A percentile compares a stretch with the other conserved stretches of the same genome.
These are phyloP conservation scores for Malus hybrid DNA, from an alignment of 331 rosid species.

Conservation along the genomic window DNA sequence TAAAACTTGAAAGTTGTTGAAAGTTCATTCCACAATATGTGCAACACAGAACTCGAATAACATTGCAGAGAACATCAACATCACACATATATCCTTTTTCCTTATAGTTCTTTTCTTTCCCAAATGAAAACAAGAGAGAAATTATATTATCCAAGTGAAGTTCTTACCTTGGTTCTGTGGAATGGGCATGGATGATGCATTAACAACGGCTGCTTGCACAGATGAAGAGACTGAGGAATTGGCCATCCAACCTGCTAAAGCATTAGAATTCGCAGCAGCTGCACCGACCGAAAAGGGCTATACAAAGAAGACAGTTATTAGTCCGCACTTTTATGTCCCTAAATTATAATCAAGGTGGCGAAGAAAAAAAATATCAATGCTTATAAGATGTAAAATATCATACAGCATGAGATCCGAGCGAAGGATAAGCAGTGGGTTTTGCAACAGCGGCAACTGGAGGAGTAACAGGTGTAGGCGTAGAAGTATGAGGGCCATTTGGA, in stretches of 20 bases:
- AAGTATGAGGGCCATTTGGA: conserved; percentile 64
- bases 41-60: not conserved
- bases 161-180: conserved; percentile 83
- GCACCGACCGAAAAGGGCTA: conserved; percentile 75
- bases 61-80: not conserved
- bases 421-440: conserved; percentile 62
- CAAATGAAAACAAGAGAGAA: not conserved
- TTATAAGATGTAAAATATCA: conserved; percentile 30
- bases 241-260: conserved; percentile 95
- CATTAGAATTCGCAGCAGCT: conserved; percentile 65
- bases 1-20: not conserved
- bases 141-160: not conserved
- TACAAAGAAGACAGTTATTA: conserved; percentile 19
- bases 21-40: not conserved
- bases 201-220: conserved; percentile 90
- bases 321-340: conserved; percentile 8
- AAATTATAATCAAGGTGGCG: not conserved
- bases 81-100: not conserved
- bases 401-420: conserved; percentile 79
- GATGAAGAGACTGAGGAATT: conserved; percentile 89
- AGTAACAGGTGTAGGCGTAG: conserved; percentile 61
- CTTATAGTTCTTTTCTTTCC: not conserved
- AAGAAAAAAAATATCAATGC: not conserved
- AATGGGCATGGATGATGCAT: conserved; percentile 79
- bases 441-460: conserved; percentile 71